These are phyloP conservation scores for Penicillium goetzii DNA, from an alignment of 495 filamentous ascomycete genomes.

Conservation along the genomic window DNA sequence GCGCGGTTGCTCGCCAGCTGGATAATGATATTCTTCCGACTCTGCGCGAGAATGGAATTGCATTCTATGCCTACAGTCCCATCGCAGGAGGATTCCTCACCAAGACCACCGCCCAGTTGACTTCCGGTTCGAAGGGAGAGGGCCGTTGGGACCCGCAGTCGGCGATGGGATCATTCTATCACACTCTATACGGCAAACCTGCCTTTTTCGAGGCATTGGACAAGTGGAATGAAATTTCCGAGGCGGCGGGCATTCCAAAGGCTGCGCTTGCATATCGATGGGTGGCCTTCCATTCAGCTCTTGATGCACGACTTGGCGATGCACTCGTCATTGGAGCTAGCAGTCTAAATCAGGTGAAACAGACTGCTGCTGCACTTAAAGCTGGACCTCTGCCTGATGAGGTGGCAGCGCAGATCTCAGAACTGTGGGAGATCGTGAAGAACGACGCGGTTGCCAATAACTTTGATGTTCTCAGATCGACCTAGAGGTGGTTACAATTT, in stretches of 20 bases:
- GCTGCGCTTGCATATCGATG: conserved; percentile 9
- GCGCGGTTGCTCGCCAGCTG: conserved; percentile 38
- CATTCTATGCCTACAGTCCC: conserved; percentile 50
- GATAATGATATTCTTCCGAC: conserved; percentile 57
- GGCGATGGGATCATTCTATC: background rate
- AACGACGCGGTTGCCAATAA: conserved; percentile 13
- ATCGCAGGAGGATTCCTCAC: conserved; percentile 5
- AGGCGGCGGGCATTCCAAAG: background rate
- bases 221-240: background rate
- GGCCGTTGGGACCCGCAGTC: conserved; percentile 3
- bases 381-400: background rate
- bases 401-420: conserved; percentile 1
- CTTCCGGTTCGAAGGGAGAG: background rate
- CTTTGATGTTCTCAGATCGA: conserved; percentile 12
- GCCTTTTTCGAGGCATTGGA: conserved; percentile 3
- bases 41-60: conserved; percentile 54
- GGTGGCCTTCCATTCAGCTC: conserved; percentile 2
- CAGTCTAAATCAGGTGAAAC: background rate
- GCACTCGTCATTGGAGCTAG: conserved; percentile 1
- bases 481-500: background rate
- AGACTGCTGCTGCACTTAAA: conserved; percentile 3
- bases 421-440: conserved; percentile 11
- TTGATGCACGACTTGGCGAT: conserved; percentile 6
- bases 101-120: background rate
- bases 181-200: conserved; percentile 1